Evolutionary conservation across 2,329 filamentous ascomycete genomes (phyloP), one percentile per base, ranked within the genome.

Genomic region (Apiospora arundinis): DNA sequence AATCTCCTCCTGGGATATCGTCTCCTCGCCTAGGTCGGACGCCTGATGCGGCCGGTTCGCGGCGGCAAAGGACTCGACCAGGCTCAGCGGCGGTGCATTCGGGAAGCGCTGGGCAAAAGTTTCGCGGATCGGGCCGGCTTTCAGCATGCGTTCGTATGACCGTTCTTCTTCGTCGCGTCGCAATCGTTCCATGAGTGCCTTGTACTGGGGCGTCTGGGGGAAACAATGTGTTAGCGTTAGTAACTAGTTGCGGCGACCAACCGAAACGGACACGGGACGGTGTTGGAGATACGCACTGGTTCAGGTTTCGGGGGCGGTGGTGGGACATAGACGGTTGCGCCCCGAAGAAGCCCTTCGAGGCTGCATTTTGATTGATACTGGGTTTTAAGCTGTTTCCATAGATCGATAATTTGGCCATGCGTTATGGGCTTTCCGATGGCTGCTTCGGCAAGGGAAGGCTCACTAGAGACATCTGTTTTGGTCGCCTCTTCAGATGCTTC

Each of bases 131-230:
- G 86, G 81, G 1, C 84, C 82, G 1, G 91, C 89, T 73, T 92
- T 91, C 68, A 92, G 83, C 91, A 98, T 94, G 78, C 92, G 90
- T 75, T 94, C 89, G 85, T 98, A 99, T 69, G 90, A 88, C 73
- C 92, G 90, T 75, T 91, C 89, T 84, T 98, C 95, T 83, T 95
- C 92, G 77, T 96, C 91, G 72, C 88, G 90, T 74, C 94, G 93
- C 25, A 99, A 90, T 21, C 92, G 91, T 32, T 91, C 91, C 94
- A 98, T 98, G 1, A 97, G 86, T 8, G 92, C 92, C 80, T 94
- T 93, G 84, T 95, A 98, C 82, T 97, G 92, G 9, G 91, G 85
- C 0, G 92, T 92, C 90, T 97, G 78, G 32, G 3, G 18, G 25
- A 12, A 16, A 21, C 2, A 5, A 23, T 37, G 23, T 16, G 48